A percentile compares a stretch with the other conserved stretches of the same genome.
Evolutionary conservation across 768 basidiomycete genomes (phyloP).

Genomic region (Termitomyces sp.): DNA sequence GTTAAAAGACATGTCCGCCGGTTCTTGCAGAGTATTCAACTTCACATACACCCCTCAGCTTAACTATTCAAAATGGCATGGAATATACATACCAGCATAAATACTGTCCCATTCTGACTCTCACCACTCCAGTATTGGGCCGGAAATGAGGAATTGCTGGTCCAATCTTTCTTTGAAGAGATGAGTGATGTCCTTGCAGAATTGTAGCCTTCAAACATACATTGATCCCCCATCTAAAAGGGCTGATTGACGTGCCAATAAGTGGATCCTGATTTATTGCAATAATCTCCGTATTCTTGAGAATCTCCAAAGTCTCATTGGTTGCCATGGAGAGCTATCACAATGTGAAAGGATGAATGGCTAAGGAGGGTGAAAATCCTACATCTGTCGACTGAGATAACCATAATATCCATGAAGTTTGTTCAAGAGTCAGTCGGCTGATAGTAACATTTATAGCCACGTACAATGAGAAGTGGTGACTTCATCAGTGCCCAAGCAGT

Average conservation of each 20-base stretch:
- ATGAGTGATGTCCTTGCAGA: neutral
- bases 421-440: neutral
- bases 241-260: conserved; percentile 55
- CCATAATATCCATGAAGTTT: too few relatives aligned
- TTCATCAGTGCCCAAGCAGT: conserved; percentile 73
- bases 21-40: conserved; percentile 52
- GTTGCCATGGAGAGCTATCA: conserved; percentile 39
- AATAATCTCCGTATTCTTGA: conserved; percentile 59
- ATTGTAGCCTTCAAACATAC: conserved; percentile 24
- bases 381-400: conserved; percentile 13
- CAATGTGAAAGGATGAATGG: neutral
- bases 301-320: conserved; percentile 45
- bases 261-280: conserved; percentile 67
- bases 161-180: conserved; percentile 20
- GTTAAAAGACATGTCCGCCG: conserved; percentile 50
- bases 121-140: conserved; percentile 66
- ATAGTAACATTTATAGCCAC: conserved; percentile 5
- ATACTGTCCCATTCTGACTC: conserved; percentile 51
- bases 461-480: conserved; percentile 43
- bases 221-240: conserved; percentile 66
- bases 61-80: neutral
- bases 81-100: conserved; percentile 48
- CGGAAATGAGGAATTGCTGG: conserved; percentile 38
- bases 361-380: neutral
- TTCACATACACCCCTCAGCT: conserved; percentile 13